These are phyloP conservation scores for Bertia moriformis DNA, from an alignment of 2,329 filamentous ascomycete species.

Conservation along the genomic window DNA sequence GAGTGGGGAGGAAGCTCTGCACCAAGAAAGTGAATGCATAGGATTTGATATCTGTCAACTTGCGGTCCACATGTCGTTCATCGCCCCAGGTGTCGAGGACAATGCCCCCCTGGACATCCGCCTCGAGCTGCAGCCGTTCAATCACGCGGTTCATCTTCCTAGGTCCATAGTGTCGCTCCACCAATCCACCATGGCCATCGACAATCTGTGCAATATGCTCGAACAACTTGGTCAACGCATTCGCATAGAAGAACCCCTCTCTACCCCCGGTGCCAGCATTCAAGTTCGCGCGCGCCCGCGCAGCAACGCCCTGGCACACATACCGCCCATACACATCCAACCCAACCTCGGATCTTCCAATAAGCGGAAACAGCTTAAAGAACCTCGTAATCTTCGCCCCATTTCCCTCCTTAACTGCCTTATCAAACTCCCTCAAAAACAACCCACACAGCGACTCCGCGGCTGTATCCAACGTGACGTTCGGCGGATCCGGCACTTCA, in stretches of 20 bases:
- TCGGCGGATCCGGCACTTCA: constrained; percentile 84
- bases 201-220: constrained; percentile 96
- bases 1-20: constrained; percentile 72
- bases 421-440: constrained; percentile 90
- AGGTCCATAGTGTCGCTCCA: constrained; percentile 82
- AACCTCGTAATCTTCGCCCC: constrained; percentile 83
- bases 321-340: constrained; percentile 91
- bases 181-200: constrained; percentile 75
- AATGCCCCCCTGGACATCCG: constrained; percentile 90
- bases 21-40: constrained; percentile 96
- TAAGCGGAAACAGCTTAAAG: constrained; percentile 94
- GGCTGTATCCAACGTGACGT: constrained; percentile 71
- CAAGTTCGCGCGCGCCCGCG: constrained; percentile 66
- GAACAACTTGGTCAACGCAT: constrained; percentile 78
- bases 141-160: constrained; percentile 93
- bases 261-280: constrained; percentile 59
- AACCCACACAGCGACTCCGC: constrained; percentile 79
- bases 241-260: constrained; percentile 72
- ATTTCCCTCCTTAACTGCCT: constrained; percentile 73
- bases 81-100: constrained; percentile 92
- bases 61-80: constrained; percentile 69
- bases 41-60: constrained; percentile 86
- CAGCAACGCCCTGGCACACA: constrained; percentile 86
- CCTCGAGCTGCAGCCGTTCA: constrained; percentile 81
- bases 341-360: constrained; percentile 75